Evolutionary conservation across 805 yeast genomes (phyloP), one percentile per base, ranked within the genome.

Genomic region (Yarrowia sp.): DNA sequence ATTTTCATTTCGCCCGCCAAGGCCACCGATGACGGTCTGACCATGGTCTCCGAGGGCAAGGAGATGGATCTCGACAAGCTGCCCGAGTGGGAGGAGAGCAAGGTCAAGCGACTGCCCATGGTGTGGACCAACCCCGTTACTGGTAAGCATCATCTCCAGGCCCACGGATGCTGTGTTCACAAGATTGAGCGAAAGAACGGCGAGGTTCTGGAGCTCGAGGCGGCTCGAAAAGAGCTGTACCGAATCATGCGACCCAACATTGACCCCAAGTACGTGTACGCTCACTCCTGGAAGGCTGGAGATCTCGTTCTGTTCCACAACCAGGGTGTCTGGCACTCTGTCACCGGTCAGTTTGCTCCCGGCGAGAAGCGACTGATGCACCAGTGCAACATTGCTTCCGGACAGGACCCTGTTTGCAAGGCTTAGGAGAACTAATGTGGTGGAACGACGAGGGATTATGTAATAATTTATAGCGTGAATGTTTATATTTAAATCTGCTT

Each of bases 91-190:
- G 96, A 90, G 72, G 87, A 84, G 65, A 76, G 85, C 43, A 89
- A 90, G 75, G 78, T 91, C 69, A 90, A 90, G 77, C 84, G 79
- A 68, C 80, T 90, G 68, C 97, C 97, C 11, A 79, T 91, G 79
- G 96, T 90, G 3, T 91, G 97, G 97, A 90, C 96, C 5, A 91
- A 91, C 74, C 96, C 96, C 15, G 86, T 87, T 43, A 91, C 96
- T 43, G 86, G 86, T 41, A 82, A 88, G 69, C 95, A 86, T 65
- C 96, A 89, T 71, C 80, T 91, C 68, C 96, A 91, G 76, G 88
- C 88, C 10, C 96, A 91, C 73, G 96, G 96, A 4, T 89, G 96
- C 74, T 90, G 96, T 76, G 86, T 90, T 66, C 84, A 84, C 78
- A 84, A 83, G 73, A 78, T 90, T 70, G 77, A 84, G 70, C 78